Evolutionary conservation across 306 rosid genomes (phyloP).

Genomic region (Urtica urens): DNA sequence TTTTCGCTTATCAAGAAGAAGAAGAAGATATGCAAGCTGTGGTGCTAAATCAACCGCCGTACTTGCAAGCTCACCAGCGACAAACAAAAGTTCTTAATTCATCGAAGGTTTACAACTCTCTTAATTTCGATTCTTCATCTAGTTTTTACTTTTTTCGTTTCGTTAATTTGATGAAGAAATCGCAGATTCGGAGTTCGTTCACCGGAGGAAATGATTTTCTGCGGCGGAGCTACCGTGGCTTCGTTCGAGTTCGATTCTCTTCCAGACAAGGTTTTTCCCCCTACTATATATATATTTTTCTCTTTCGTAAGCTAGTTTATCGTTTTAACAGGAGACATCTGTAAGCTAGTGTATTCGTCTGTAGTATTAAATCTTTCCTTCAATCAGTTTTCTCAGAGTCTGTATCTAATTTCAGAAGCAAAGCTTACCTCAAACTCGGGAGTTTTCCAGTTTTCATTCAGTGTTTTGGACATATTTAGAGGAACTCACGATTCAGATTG

Average conservation of each 20-base stretch:
- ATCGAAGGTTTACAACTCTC: constrained; percentile 24
- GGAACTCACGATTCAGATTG: too few relatives aligned
- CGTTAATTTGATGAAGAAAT: not conserved
- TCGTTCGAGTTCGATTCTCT: constrained; percentile 23
- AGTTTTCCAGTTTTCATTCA: too few relatives aligned
- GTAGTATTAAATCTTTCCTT: too few relatives aligned
- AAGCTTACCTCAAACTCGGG: too few relatives aligned
- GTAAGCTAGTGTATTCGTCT: too few relatives aligned
- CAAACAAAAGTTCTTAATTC: constrained; percentile 11
- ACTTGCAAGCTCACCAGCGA: constrained; percentile 24
- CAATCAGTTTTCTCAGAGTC: too few relatives aligned
- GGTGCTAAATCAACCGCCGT: constrained; percentile 39
- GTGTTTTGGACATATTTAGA: too few relatives aligned
- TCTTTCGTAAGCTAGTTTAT: not conserved
- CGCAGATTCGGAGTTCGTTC: constrained; percentile 30
- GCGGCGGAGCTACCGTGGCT: constrained; percentile 21
- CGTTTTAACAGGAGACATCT: too few relatives aligned
- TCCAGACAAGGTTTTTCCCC: constrained; percentile 24
- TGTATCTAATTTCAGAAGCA: too few relatives aligned
- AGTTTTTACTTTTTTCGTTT: not conserved
- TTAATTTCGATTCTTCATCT: not conserved
- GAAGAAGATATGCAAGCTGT: constrained; percentile 35
- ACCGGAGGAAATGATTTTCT: constrained; percentile 12
- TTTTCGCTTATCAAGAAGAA: too few relatives aligned
- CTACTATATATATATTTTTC: not conserved